Evolutionary conservation across 1,139 yeast species (phyloP).

Genomic region (Geotrichum candidum): DNA sequence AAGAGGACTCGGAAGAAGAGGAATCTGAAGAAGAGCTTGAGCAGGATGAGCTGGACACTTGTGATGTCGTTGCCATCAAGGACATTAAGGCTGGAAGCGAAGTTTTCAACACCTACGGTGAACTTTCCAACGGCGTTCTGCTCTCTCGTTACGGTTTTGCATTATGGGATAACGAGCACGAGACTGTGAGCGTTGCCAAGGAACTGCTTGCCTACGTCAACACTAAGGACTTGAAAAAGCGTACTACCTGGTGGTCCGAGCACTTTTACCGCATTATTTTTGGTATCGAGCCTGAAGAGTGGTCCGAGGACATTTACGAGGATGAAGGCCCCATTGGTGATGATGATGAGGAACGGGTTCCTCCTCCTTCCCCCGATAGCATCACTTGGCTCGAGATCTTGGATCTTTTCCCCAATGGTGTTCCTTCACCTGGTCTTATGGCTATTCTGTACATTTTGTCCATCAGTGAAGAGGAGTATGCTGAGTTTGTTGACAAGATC

Average conservation of each 20-base stretch:
- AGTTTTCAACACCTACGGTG: constrained; percentile 74
- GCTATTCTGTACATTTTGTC: constrained; percentile 37
- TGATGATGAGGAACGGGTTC: constrained; percentile 12
- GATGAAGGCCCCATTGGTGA: constrained; percentile 22
- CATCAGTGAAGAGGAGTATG: constrained; percentile 25
- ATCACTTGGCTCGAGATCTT: constrained; percentile 17
- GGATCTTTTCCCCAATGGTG: constrained; percentile 35
- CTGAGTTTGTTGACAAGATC: constrained; percentile 22
- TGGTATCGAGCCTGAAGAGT: constrained; percentile 37
- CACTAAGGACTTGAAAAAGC: constrained; percentile 36
- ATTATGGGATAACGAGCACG: constrained; percentile 49
- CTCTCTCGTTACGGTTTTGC: constrained; percentile 75
- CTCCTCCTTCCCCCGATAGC: constrained; percentile 16
- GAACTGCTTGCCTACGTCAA: constrained; percentile 46
- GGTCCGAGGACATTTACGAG: constrained; percentile 25
- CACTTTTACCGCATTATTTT: constrained; percentile 42
- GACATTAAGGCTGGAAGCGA: constrained; percentile 48
- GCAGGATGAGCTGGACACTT: constrained; percentile 36
- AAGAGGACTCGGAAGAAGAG: constrained; percentile 24
- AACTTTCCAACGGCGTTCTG: constrained; percentile 56
- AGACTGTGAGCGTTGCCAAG: constrained; percentile 50
- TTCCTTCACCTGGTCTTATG: constrained; percentile 39
- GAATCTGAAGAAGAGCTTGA: constrained; percentile 32
- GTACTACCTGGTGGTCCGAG: constrained; percentile 60
- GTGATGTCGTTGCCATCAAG: constrained; percentile 40